Evolutionary conservation across 1,139 yeast species (phyloP).

Genomic region (Komagataea norvegica): DNA sequence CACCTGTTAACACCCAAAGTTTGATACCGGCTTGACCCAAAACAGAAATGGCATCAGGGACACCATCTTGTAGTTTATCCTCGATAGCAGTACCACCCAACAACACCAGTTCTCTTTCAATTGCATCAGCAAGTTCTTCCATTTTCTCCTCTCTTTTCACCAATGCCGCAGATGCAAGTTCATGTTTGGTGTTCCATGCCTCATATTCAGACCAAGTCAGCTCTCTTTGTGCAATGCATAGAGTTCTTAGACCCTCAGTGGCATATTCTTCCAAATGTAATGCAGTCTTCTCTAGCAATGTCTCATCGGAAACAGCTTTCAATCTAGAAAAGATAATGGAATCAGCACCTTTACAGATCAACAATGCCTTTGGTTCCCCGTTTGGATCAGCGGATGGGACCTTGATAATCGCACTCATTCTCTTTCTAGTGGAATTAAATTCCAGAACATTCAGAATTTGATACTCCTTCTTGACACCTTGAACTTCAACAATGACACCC

Average conservation of each 20-base stretch:
- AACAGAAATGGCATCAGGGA: conserved; percentile 85
- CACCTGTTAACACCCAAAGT: conserved; percentile 97
- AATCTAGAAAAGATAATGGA: conserved; percentile 80
- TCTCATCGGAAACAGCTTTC: conserved; percentile 33
- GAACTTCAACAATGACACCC: conserved; percentile 64
- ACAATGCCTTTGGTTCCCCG: conserved; percentile 42
- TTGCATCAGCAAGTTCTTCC: conserved; percentile 71
- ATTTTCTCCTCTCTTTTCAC: conserved; percentile 73
- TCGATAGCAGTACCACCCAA: conserved; percentile 98
- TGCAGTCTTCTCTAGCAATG: conserved; percentile 59
- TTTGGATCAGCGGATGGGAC: conserved; percentile 33
- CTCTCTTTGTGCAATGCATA: conserved; percentile 84
- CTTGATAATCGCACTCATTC: conserved; percentile 91
- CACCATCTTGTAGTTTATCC: conserved; percentile 93
- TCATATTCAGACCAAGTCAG: conserved; percentile 54
- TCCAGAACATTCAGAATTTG: conserved; percentile 75
- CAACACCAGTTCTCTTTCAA: conserved; percentile 67
- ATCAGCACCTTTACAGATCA: conserved; percentile 93
- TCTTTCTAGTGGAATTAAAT: conserved; percentile 87
- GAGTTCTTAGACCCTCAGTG: conserved; percentile 90
- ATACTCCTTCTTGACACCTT: conserved; percentile 68
- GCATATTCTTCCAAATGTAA: conserved; percentile 88
- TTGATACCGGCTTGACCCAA: conserved; percentile 90
- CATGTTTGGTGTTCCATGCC: conserved; percentile 66
- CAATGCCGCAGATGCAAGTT: conserved; percentile 70